Conservation (phyloP, 768 basidiomycete genomes). For the Pleurotus djamor region DNA sequence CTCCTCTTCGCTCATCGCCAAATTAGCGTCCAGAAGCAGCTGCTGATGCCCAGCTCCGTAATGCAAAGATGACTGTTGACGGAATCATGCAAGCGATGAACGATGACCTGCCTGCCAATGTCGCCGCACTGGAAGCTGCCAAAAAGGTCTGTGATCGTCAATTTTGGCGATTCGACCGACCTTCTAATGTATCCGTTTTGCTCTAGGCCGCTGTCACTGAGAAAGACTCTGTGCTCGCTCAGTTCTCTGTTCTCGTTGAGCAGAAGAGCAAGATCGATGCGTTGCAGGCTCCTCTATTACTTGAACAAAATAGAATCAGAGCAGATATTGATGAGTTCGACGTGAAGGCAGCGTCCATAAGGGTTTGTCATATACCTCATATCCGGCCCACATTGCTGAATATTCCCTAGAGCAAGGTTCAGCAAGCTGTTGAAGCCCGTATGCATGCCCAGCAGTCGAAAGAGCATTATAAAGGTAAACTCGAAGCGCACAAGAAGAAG, state of each 20-base stretch:
- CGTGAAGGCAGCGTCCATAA: slow-evolving; percentile 34
- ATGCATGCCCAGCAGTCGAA: slow-evolving; percentile 47
- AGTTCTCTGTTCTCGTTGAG: slow-evolving; percentile 43
- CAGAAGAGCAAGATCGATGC: slow-evolving; percentile 48
- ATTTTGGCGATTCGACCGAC: neutral
- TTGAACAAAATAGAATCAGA: slow-evolving; percentile 44
- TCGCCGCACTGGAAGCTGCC: slow-evolving; percentile 53
- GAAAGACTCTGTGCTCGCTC: slow-evolving; percentile 41
- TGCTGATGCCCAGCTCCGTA: slow-evolving; percentile 20
- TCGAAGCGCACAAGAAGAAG: slow-evolving; percentile 44
- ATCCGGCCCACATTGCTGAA: neutral
- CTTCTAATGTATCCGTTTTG: neutral
- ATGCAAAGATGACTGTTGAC: slow-evolving; percentile 31
- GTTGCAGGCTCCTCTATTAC: slow-evolving; percentile 38
- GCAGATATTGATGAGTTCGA: slow-evolving; percentile 50
- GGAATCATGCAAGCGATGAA: slow-evolving; percentile 59
- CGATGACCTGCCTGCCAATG: slow-evolving; percentile 64
- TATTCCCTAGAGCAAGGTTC: slow-evolving; percentile 42
- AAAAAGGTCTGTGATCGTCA: slow-evolving; percentile 40
- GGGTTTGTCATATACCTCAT: slow-evolving; percentile 31
- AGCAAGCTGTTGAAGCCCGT: slow-evolving; percentile 45
- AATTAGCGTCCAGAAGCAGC: slow-evolving; percentile 23
- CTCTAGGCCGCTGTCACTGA: slow-evolving; percentile 56
- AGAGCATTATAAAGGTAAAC: slow-evolving; percentile 49
- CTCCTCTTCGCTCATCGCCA: neutral